Base-by-base conservation (phyloP, 495 filamentous ascomycete genomes). In the Annulohypoxylon stygium region DNA sequence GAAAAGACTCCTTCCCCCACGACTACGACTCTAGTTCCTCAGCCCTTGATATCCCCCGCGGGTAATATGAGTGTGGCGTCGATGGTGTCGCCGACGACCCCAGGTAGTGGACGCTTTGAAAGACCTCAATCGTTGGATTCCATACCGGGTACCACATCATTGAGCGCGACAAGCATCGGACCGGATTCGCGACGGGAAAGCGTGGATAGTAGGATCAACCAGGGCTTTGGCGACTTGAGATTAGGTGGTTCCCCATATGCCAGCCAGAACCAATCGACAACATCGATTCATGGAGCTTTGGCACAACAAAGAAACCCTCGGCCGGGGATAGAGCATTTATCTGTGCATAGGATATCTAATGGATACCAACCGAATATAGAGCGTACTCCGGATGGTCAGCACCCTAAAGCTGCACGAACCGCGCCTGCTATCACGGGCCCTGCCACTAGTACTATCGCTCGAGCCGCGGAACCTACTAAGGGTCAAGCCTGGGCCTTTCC, bases 401-500 rank as follows among this genome's bases (percentile, higher is more conserved):
- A 79, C 75, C 83, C 73, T 78, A 90, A 82, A 81, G 83, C 71
- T 77, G 68, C 78, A 64, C 79, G 90, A 66, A 92, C 91, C 3
- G 92, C 92, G 2, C 92, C 92, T 10, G 86, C 90, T 5, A 95
- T 94, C 67, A 92, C 89, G 0, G 91, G 91, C 10, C 93, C 93
- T 61, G 90, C 92, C 12, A 89, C 87, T n/a, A 89, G 90, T 48
- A 90, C 89, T 53, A 92, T 94, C 74, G 93, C 93, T 67, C 90
- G 92, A 66, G 92, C 92, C 3, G 91, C 92, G 61, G 90, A 93
- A 59, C 92, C 92, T 8, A 94, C 91, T 14, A 93, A 92, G 69
- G 92, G 92, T 80, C 90, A 93, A 76, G 90, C 92, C 0, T 95
- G 93, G 83, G 92, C 92, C 39, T 94, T 95, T 75, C 92, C 92